These are phyloP conservation scores for Penicillium lagena DNA, from an alignment of 495 filamentous ascomycete genomes.

Conservation along the genomic window DNA sequence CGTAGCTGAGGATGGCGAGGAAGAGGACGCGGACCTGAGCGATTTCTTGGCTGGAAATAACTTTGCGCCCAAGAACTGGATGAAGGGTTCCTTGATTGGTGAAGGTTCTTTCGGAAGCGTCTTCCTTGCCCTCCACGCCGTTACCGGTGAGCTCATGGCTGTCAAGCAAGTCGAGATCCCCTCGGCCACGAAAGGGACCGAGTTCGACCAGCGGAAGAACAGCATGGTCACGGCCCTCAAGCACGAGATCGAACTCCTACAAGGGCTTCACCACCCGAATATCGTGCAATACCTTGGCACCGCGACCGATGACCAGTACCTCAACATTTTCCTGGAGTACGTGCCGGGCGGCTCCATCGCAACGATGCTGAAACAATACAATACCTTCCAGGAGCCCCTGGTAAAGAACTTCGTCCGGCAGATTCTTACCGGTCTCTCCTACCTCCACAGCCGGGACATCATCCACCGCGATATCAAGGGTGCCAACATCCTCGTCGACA, in stretches of 20 bases:
- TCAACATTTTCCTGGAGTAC: conserved; percentile 99
- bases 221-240: conserved; percentile 96
- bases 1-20: conserved; percentile 75
- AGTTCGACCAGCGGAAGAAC: conserved; percentile 85
- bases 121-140: conserved; percentile 91
- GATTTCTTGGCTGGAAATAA: conserved; percentile 85
- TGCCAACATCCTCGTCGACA: conserved; percentile 97
- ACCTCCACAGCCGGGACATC: conserved; percentile 90
- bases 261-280: conserved; percentile 91
- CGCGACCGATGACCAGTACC: conserved; percentile 78
- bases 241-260: conserved; percentile 89
- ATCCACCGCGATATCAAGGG: conserved; percentile 99
- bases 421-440: conserved; percentile 90
- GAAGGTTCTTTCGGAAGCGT: conserved; percentile 97
- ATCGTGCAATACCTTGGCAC: conserved; percentile 98
- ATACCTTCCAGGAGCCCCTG: conserved; percentile 84
- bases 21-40: conserved; percentile 70
- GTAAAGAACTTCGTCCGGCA: conserved; percentile 96
- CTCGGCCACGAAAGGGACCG: conserved; percentile 66
- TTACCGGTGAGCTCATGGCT: conserved; percentile 95
- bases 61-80: conserved; percentile 95
- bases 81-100: conserved; percentile 96
- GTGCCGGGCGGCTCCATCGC: conserved; percentile 96
- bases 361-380: conserved; percentile 97
- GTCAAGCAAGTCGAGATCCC: conserved; percentile 98